Evolutionary conservation across 352 stramenopile genomes (phyloP), one percentile per base, ranked within the genome.

Genomic region (Phytopythium boreale): DNA sequence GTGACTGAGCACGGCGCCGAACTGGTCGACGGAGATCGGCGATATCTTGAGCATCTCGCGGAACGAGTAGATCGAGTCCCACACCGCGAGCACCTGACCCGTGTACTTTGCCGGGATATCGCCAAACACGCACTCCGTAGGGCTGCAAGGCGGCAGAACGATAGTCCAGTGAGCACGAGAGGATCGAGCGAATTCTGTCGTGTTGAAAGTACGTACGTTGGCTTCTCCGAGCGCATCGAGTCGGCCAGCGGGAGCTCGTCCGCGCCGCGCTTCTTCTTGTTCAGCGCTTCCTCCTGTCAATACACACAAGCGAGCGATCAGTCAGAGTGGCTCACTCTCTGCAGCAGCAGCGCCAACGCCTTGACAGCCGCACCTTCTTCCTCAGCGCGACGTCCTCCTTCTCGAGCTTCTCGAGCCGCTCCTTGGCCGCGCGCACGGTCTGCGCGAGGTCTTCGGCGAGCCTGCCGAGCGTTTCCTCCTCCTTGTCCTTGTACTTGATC

Each of bases 401-500:
- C 68, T 96, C 88, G 1, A 96, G 69, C 65, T 93, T 95, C 27
- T 96, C 88, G 0, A 96, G 71, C 36, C 88, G 87, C 43, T 96
- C 88, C 59, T 95, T 96, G 1, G 83, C 74, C 7, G 74, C 47
- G 11, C 84, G 81, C 24, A 96, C 83, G 0, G 84, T 92, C 62
- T 92, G 76, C n/a, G 77, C 84, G 11, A 93, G 73, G 59, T 94
- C 76, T 57, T 96, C 87, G 0, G 87, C 87, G 1, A 96, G 67
- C 52, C 79, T 87, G 22, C 87, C 87, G 20, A 96, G 74, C 47
- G 87, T 96, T 52, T 96, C 87, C 47, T 96, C 87, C 55, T 96
- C 87, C 59, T 93, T 90, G 63, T 94, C 87, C 69, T 94, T 93
- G 70, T 94, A 96, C 71, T 93, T 93, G 76, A 96, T 79, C 67